A percentile compares a stretch with the other conserved stretches of the same genome.
Conservation (phyloP, 306 rosid genomes). For the Casuarina equisetifolia region DNA sequence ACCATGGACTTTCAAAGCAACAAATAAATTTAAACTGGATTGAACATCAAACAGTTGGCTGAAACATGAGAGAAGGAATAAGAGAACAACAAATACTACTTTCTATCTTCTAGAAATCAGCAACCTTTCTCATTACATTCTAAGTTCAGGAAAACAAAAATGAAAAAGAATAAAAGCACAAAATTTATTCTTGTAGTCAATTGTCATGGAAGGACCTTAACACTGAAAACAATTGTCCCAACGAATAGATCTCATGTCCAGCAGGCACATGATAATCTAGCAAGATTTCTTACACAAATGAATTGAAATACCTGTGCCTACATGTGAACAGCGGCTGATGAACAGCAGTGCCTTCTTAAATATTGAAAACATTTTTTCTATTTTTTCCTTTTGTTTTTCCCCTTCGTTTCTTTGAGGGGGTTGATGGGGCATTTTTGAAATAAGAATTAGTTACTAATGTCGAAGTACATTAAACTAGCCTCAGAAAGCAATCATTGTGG, state of each 20-base stretch:
- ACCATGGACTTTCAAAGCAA: neutral
- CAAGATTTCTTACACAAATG: neutral
- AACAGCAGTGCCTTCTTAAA: neutral
- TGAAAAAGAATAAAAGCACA: neutral
- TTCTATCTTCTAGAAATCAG: constrained; percentile 1
- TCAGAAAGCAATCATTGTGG: neutral
- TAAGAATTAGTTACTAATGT: neutral
- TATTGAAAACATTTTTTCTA: neutral
- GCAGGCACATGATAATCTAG: neutral
- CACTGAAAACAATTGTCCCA: neutral
- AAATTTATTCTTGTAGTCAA: neutral
- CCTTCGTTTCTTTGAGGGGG: neutral
- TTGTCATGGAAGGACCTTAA: neutral
- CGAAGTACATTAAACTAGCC: neutral
- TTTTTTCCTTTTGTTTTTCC: neutral
- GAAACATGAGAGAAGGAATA: constrained; percentile 2
- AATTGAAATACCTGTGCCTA: neutral
- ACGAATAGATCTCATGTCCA: neutral
- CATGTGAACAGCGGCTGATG: neutral
- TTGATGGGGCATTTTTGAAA: no score
- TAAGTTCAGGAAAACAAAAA: neutral
- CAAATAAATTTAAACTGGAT: neutral
- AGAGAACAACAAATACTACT: neutral
- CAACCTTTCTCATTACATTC: neutral
- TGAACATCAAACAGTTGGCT: constrained; percentile 4